Base-by-base conservation (phyloP, 1,284 basidiomycete genomes). In the Flammula alnicola region DNA sequence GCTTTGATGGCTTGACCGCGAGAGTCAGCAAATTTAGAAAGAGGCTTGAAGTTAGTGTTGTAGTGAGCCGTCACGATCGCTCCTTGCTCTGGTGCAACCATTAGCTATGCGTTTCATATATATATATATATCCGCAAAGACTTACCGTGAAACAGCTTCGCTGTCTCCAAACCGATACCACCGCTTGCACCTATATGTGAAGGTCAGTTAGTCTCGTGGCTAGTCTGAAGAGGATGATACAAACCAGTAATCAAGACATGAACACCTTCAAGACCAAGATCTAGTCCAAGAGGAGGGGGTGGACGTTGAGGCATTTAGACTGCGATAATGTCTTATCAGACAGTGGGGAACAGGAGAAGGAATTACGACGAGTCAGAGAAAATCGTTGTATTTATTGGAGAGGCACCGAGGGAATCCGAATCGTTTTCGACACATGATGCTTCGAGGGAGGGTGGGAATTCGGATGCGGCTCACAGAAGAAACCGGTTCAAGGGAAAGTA, bases 11-110 rank as follows among this genome's bases (percentile, higher is more conserved):
- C 54, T 27, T 74, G 69, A 5, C 81, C 67, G n/a, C 60, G 56
- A 4, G 67, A 54, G 11, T 68, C 69, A 49, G 72, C 76, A 42
- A 70, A 63, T 8, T 61, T 60, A 1, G 72, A 65, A 5, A 88
- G 68, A 0, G 80, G 65, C 0, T 66, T 61, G 12, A 69, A 58
- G 35, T 76, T 83, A 9, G 78, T 76, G 65, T 88, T 84, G 66
- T 85, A 91, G 61, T 90, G 86, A 0, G 86, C 87, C 0, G 85
- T 83, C 6, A 91, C 86, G 51, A 76, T 77, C 3, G 88, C 84
- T 3, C 85, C 86, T 57, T 85, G 81, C 30, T 80, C 85, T 88
- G 61, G 37, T 11, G 23, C 16, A 8, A 10, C 12, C 30, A 9
- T 11, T 32, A 11, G 12, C 30, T 4, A 16, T 32, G 5, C 5